Conservation (phyloP, 2,329 filamentous ascomycete genomes). For the Stemphylium lycopersici region DNA sequence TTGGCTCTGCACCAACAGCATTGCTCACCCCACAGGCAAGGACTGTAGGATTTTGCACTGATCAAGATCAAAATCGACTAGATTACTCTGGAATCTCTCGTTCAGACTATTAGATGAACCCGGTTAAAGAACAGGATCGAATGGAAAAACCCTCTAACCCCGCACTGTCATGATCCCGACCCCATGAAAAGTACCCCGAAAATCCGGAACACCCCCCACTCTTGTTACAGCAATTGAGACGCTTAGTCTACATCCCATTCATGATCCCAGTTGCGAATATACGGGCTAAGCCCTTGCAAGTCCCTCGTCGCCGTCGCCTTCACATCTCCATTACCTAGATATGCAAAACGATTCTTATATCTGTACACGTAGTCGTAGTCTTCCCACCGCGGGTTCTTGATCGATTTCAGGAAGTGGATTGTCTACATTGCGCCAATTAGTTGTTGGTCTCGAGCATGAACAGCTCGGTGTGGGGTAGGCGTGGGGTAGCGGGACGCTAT, state of each 20-base stretch:
- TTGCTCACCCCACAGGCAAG: not conserved
- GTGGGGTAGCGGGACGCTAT: not conserved
- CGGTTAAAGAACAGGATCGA: too few relatives aligned
- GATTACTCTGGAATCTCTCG: too few relatives aligned
- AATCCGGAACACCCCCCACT: too few relatives aligned
- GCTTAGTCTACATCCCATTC: slow-evolving; percentile 54
- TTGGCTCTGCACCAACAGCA: not conserved
- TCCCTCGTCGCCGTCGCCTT: slow-evolving; percentile 52
- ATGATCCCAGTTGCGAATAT: slow-evolving; percentile 53
- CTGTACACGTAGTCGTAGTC: slow-evolving; percentile 54
- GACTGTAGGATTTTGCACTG: not conserved
- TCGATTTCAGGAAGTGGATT: slow-evolving; percentile 47
- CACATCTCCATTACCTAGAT: slow-evolving; percentile 50
- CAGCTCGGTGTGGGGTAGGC: slow-evolving; percentile 8
- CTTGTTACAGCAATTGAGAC: too few relatives aligned
- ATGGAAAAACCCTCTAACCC: too few relatives aligned
- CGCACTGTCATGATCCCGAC: too few relatives aligned
- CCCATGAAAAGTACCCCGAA: too few relatives aligned
- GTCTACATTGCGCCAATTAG: slow-evolving; percentile 41
- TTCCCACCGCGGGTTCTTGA: slow-evolving; percentile 52
- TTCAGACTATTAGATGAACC: too few relatives aligned
- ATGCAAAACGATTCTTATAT: slow-evolving; percentile 43
- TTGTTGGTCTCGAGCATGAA: slow-evolving; percentile 9
- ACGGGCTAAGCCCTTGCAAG: slow-evolving; percentile 51
- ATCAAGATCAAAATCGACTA: not conserved